phyloP scores from a whole-genome alignment of 179 eudicot species.

The Actinidia chinensis region DNA sequence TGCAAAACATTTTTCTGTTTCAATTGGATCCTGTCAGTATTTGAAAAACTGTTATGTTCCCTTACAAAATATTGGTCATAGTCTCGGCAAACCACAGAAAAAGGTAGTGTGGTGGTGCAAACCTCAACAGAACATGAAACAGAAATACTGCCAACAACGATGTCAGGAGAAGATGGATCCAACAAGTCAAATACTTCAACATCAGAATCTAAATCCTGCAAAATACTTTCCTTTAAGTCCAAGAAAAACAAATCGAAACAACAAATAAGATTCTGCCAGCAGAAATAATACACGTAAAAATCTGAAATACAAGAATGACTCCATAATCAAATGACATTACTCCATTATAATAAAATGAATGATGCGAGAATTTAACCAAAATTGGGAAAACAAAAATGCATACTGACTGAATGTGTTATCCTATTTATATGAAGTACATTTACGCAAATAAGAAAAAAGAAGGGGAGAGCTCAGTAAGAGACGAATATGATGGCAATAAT shows the following conservation, averaged over 20 bases:
- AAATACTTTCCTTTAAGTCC: conserved; percentile 12
- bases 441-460: not conserved
- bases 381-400: not conserved
- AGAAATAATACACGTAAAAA: not conserved
- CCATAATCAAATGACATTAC: not conserved
- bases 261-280: not conserved
- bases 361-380: not conserved
- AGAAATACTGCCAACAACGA: conserved; percentile 59
- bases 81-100: conserved; percentile 13
- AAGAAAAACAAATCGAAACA: not conserved
- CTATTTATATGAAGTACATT: not conserved
- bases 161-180: conserved; percentile 59
- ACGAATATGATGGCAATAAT: no score
- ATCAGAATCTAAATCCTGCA: conserved; percentile 72
- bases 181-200: conserved; percentile 54
- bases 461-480: no score
- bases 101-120: conserved; percentile 18
- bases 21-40: conserved; percentile 70
- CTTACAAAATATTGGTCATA: conserved; percentile 4
- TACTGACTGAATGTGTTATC: not conserved
- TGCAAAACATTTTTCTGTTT: conserved; percentile 81
- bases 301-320: not conserved
- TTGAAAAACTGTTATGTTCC: conserved; percentile 1
- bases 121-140: conserved; percentile 89
- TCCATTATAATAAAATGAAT: not conserved